phyloP scores from a whole-genome alignment of 208 protist species.

The Crithidia expoeki region DNA sequence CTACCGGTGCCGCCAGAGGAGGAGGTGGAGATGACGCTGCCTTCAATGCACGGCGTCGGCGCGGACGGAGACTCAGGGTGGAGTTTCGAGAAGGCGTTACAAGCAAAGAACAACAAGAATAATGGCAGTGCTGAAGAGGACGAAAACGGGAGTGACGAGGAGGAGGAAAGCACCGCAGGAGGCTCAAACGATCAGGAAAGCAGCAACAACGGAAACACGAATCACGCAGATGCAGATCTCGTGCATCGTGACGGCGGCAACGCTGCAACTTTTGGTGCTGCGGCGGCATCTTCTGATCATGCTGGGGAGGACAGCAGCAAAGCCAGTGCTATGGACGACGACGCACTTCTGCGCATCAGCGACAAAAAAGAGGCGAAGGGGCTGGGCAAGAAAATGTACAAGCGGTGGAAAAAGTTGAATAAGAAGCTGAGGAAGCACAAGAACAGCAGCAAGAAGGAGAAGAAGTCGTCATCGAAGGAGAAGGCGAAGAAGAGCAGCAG shows the following conservation, averaged over 20 bases:
- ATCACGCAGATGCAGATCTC: too few species aligned
- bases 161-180: not conserved
- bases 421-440: constrained; percentile 35
- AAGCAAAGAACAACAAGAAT: constrained; percentile 1
- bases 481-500: constrained; percentile 32
- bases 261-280: too few species aligned
- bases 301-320: not conserved
- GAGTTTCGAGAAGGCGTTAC: constrained; percentile 34
- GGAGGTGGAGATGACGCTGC: constrained; percentile 13
- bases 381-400: constrained; percentile 60
- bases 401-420: constrained; percentile 78
- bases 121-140: not conserved
- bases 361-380: constrained; percentile 64
- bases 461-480: constrained; percentile 24
- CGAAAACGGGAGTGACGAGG: not conserved
- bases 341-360: constrained; percentile 41
- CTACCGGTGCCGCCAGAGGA: constrained; percentile 5
- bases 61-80: constrained; percentile 9
- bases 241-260: too few species aligned
- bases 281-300: not conserved
- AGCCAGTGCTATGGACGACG: constrained; percentile 32
- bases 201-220: too few species aligned
- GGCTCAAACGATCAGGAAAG: not conserved
- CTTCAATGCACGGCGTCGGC: constrained; percentile 5
- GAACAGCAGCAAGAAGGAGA: constrained; percentile 28